Evolutionary conservation across 225 moss, liverwort and hornwort genomes (phyloP).

Genomic region (Thuidium tamariscinum): DNA sequence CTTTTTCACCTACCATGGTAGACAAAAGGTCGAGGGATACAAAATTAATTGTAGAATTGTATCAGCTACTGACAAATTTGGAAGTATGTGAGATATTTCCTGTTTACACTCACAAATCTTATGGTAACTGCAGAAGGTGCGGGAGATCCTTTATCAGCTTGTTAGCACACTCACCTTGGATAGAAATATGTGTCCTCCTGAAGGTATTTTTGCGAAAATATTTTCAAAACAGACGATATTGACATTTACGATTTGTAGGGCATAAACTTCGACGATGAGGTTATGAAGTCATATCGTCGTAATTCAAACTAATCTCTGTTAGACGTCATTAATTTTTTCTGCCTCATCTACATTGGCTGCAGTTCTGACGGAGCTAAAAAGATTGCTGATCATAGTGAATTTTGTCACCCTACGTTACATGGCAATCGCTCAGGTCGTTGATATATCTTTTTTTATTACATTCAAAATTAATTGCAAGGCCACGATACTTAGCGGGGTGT

Average conservation of each 20-base stretch:
- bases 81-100: not conserved
- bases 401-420: slow-evolving; percentile 43
- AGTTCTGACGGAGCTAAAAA: slow-evolving; percentile 55
- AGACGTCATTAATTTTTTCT: not conserved
- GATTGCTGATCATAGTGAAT: slow-evolving; percentile 52
- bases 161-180: slow-evolving; percentile 26
- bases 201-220: slow-evolving; percentile 15
- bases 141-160: slow-evolving; percentile 57
- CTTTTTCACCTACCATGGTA: not conserved
- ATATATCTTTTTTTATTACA: not conserved
- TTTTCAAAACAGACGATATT: not conserved
- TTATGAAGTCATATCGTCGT: not conserved
- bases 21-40: not conserved
- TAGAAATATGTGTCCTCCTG: slow-evolving; percentile 17
- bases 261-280: not conserved
- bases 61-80: not conserved
- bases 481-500: not conserved
- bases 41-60: not conserved
- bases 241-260: not conserved
- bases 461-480: not conserved
- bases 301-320: not conserved
- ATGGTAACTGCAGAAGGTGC: slow-evolving; percentile 39
- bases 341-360: not conserved
- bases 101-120: not conserved
- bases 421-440: slow-evolving; percentile 52